A percentile compares a stretch with the other conserved stretches of the same genome.
phyloP scores from a whole-genome alignment of 192 early-diverging fungal genomes.

The Podila verticillata region DNA sequence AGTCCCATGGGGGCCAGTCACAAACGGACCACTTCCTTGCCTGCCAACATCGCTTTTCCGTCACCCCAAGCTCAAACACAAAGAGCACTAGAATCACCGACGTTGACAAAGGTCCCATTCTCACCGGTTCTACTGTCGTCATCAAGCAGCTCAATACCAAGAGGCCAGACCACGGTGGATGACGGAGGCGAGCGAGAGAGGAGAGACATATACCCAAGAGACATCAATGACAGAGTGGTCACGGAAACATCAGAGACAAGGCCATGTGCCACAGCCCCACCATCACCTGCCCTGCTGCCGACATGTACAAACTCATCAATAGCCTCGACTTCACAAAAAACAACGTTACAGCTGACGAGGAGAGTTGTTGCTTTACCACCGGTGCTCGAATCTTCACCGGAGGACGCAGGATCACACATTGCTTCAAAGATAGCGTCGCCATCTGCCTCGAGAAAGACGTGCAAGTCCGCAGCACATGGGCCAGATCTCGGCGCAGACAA shows the following conservation, averaged over 20 bases:
- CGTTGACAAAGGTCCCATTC: background rate
- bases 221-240: slow-evolving; percentile 1
- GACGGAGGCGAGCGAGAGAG: too few species aligned
- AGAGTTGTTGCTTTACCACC: slow-evolving; percentile 6
- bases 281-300: background rate
- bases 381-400: slow-evolving; percentile 18
- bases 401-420: background rate
- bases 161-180: too few species aligned
- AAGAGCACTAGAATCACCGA: background rate
- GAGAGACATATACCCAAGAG: too few species aligned
- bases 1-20: slow-evolving; percentile 25
- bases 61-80: background rate
- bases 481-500: too few species aligned
- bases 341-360: background rate
- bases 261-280: background rate
- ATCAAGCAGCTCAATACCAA: too few species aligned
- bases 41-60: background rate
- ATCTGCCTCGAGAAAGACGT: too few species aligned
- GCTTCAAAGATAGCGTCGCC: background rate
- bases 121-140: too few species aligned
- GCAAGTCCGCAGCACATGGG: too few species aligned
- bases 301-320: background rate
- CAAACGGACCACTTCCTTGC: slow-evolving; percentile 34
- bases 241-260: background rate
- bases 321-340: background rate